A percentile compares a stretch with the other conserved stretches of the same genome.
Conservation (phyloP, 352 stramenopile genomes). For the Phytophthora syringae region DNA sequence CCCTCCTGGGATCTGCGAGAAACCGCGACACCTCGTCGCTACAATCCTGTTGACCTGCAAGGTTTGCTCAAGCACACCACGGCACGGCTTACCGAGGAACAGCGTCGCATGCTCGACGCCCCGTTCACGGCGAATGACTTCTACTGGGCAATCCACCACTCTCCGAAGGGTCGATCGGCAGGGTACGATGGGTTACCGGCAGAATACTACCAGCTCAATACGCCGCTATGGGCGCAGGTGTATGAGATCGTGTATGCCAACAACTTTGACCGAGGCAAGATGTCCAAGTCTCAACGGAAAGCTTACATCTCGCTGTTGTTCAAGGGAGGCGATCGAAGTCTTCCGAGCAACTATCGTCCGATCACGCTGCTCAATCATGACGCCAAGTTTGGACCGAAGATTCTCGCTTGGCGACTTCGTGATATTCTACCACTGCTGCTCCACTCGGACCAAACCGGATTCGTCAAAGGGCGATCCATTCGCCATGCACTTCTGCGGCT, state of each 20-base stretch:
- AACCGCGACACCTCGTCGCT: not conserved
- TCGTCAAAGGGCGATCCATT: constrained; percentile 12
- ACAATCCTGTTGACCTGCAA: too few relatives aligned
- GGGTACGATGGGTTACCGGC: constrained; percentile 14
- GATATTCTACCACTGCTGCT: constrained; percentile 3
- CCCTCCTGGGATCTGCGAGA: not conserved
- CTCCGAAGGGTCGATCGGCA: constrained; percentile 8
- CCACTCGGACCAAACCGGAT: constrained; percentile 12
- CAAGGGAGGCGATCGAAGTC: constrained; percentile 1
- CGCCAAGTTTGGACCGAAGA: constrained; percentile 25
- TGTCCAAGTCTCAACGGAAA: constrained; percentile 13
- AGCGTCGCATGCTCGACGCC: not conserved
- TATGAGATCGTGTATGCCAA: constrained; percentile 20
- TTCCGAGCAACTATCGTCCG: constrained; percentile 11
- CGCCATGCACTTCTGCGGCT: constrained; percentile 13
- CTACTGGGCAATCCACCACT: constrained; percentile 16
- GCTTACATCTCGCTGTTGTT: constrained; percentile 22
- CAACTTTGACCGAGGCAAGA: constrained; percentile 4
- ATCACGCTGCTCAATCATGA: constrained; percentile 25
- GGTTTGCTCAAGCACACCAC: not conserved
- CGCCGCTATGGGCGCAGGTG: constrained; percentile 7
- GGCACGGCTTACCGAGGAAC: not conserved
- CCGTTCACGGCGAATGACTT: constrained; percentile 16
- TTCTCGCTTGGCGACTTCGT: constrained; percentile 1
- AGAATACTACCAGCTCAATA: constrained; percentile 19